A percentile compares a stretch with the other conserved stretches of the same genome.
These are phyloP conservation scores for Suillus placidus DNA, from an alignment of 768 basidiomycete genomes.

Conservation along the genomic window DNA sequence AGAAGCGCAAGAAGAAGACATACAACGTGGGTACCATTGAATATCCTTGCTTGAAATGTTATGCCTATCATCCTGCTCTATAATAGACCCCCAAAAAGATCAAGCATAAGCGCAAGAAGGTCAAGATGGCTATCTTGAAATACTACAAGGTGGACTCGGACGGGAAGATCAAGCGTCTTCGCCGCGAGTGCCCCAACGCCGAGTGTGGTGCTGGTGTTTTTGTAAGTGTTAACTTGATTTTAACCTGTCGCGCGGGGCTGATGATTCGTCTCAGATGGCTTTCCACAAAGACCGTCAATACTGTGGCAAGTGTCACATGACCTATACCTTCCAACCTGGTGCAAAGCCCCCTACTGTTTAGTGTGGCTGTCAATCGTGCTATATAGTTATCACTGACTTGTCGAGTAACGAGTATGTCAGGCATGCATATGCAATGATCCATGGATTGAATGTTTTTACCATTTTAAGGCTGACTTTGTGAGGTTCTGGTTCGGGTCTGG, in stretches of 20 bases:
- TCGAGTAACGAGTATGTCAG: background rate
- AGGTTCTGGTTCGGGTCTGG: background rate
- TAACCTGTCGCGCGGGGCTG: background rate
- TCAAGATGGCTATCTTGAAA: slow-evolving; percentile 99
- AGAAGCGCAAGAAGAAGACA: slow-evolving; percentile 99
- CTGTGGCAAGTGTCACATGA: slow-evolving; percentile 93
- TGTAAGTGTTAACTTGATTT: slow-evolving; percentile 45
- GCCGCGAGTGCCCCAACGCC: slow-evolving; percentile 90
- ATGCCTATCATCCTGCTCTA: slow-evolving; percentile 6
- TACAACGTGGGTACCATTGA: slow-evolving; percentile 74
- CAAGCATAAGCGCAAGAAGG: slow-evolving; percentile 99
- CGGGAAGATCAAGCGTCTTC: slow-evolving; percentile 98
- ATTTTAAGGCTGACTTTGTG: background rate
- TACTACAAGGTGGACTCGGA: slow-evolving; percentile 99
- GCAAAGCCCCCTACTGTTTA: slow-evolving; percentile 76
- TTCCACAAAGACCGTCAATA: slow-evolving; percentile 98
- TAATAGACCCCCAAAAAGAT: slow-evolving; percentile 94
- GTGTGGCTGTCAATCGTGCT: slow-evolving; percentile 17
- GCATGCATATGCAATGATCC: background rate
- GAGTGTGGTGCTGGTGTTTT: slow-evolving; percentile 87
- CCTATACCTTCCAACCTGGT: slow-evolving; percentile 82
- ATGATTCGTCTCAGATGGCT: slow-evolving; percentile 73
- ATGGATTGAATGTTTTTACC: background rate
- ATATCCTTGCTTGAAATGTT: slow-evolving; percentile 6
- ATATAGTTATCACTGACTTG: background rate